phyloP scores from a whole-genome alignment of 1,139 yeast species.

The Nakaseomyces uthaithaninus region DNA sequence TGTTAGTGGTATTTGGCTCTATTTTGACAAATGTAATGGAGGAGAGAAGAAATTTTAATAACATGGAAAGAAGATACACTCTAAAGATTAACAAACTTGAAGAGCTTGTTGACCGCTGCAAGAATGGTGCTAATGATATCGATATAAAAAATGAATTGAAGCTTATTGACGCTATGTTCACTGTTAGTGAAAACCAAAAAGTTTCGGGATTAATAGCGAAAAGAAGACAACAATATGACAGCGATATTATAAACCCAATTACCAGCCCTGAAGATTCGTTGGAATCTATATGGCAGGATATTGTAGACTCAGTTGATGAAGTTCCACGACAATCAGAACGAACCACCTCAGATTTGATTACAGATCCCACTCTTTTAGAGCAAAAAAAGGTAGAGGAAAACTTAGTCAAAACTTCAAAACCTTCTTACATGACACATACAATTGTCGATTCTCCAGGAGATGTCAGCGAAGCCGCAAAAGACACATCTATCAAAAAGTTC shows the following conservation, averaged over 20 bases:
- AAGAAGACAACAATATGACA: not conserved
- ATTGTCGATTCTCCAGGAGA: slow-evolving; percentile 35
- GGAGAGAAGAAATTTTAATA: slow-evolving; percentile 35
- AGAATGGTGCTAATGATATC: slow-evolving; percentile 24
- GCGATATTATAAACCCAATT: not conserved
- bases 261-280: slow-evolving; percentile 21
- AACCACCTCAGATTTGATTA: not conserved
- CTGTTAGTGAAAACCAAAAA: slow-evolving; percentile 9
- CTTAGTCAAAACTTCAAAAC: not conserved
- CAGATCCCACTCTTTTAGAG: slow-evolving; percentile 15
- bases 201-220: slow-evolving; percentile 1
- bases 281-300: slow-evolving; percentile 23
- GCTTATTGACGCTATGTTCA: slow-evolving; percentile 31
- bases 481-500: slow-evolving; percentile 30
- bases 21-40: slow-evolving; percentile 34
- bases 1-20: slow-evolving; percentile 32
- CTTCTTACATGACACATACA: slow-evolving; percentile 19
- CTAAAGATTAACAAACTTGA: slow-evolving; percentile 31
- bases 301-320: slow-evolving; percentile 20
- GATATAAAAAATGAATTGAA: slow-evolving; percentile 31
- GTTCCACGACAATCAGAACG: slow-evolving; percentile 5
- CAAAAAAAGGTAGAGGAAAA: slow-evolving; percentile 27
- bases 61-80: slow-evolving; percentile 34
- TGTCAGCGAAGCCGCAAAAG: slow-evolving; percentile 30
- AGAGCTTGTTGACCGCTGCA: slow-evolving; percentile 26